Evolutionary conservation across 176 grass and related monocot species (phyloP).

Genomic region (Aechmea fasciata): DNA sequence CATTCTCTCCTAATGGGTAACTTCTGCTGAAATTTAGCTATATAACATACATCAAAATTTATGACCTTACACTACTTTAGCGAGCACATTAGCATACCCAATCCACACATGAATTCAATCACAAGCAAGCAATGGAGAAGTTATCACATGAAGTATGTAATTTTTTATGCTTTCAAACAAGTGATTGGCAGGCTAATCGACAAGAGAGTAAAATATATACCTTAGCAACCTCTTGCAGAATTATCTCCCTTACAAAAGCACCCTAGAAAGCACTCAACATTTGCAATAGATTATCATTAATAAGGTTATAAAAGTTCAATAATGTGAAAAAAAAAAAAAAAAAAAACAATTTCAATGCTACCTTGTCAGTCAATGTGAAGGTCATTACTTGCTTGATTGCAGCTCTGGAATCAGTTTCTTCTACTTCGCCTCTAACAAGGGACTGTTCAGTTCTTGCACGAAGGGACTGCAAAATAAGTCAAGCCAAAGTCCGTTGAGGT

Average conservation of each 20-base stretch:
- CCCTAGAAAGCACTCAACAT: conserved; percentile 39
- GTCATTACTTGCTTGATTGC: conserved; percentile 79
- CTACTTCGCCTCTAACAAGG: conserved; percentile 37
- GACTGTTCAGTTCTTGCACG: conserved; percentile 74
- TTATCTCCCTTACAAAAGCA: conserved; percentile 96
- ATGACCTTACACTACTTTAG: no score
- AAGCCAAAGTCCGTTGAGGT: conserved; percentile 5
- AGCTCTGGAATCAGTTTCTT: conserved; percentile 38
- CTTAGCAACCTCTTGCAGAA: conserved; percentile 90
- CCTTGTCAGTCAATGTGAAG: conserved; percentile 84
- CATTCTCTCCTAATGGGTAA: not conserved
- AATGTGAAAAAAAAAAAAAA: not conserved
- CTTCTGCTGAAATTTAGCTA: not conserved
- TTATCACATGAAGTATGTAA: no score
- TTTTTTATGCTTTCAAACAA: no score
- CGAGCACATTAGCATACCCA: no score
- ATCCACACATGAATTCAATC: no score
- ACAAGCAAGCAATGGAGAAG: no score
- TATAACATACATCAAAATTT: not conserved
- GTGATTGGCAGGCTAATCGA: not conserved
- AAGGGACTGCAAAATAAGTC: conserved; percentile 53
- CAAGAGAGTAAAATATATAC: conserved; percentile 25
- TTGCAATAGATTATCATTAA: conserved; percentile 7
- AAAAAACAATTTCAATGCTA: conserved; percentile 24
- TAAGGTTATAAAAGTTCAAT: conserved; percentile 2